Conservation (phyloP, 129 eudicot species). For the Mikania micrantha region DNA sequence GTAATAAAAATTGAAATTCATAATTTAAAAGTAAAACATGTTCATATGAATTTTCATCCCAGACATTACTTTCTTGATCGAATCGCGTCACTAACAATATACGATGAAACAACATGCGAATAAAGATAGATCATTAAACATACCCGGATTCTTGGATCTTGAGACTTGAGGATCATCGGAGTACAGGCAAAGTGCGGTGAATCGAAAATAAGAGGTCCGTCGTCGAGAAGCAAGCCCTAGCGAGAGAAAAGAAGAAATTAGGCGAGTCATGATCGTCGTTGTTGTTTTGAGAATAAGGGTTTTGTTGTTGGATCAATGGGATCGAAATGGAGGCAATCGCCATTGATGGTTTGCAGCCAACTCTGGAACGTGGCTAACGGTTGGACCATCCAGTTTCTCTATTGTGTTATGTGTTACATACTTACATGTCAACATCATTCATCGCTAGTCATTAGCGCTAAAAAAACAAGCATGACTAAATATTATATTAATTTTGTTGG, state of each 20-base stretch:
- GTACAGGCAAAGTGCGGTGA: slow-evolving; percentile 35
- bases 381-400: slow-evolving; percentile 31
- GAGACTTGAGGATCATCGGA: slow-evolving; percentile 21
- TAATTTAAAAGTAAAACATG: background rate
- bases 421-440: too few relatives aligned
- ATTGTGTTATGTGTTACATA: too few relatives aligned
- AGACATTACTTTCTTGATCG: too few relatives aligned
- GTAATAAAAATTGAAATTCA: too few relatives aligned
- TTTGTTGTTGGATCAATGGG: slow-evolving; percentile 14
- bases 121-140: background rate
- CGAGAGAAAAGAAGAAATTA: slow-evolving; percentile 21
- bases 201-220: slow-evolving; percentile 14
- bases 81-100: too few relatives aligned
- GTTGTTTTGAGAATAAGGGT: background rate
- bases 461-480: too few relatives aligned
- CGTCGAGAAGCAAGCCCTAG: slow-evolving; percentile 33
- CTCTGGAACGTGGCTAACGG: slow-evolving; percentile 43
- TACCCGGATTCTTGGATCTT: slow-evolving; percentile 16
- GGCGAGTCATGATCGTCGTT: slow-evolving; percentile 13
- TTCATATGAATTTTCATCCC: background rate
- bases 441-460: too few relatives aligned
- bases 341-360: slow-evolving; percentile 26
- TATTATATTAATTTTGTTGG: too few relatives aligned
- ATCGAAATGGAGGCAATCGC: background rate
- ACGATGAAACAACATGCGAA: too few relatives aligned